These are phyloP conservation scores for Phytophthora pisi DNA, from an alignment of 352 stramenopile species.

Conservation along the genomic window DNA sequence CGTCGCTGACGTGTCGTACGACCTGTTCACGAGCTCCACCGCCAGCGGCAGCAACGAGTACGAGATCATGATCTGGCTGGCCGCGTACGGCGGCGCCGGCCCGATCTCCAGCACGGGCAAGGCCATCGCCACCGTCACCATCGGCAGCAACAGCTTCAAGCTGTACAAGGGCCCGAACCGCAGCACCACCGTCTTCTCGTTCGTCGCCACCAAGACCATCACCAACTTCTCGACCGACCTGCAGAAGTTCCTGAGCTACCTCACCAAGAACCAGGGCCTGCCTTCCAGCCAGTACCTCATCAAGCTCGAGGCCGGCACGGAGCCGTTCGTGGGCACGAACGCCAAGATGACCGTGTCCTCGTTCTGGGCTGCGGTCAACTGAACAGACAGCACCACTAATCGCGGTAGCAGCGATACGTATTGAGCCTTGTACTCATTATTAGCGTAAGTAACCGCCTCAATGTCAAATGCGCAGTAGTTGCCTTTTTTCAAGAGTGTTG, in stretches of 20 bases:
- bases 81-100: slow-evolving; percentile 28
- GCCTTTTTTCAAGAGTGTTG: background rate
- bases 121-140: slow-evolving; percentile 26
- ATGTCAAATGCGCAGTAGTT: slow-evolving; percentile 12
- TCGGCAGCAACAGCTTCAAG: slow-evolving; percentile 30
- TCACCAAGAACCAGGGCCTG: slow-evolving; percentile 30
- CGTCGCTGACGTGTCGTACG: slow-evolving; percentile 40
- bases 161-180: slow-evolving; percentile 41
- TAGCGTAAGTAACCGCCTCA: background rate
- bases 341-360: slow-evolving; percentile 31
- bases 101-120: slow-evolving; percentile 40
- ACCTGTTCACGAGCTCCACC: slow-evolving; percentile 39
- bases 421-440: background rate
- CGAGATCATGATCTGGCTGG: slow-evolving; percentile 49
- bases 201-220: slow-evolving; percentile 31
- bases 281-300: slow-evolving; percentile 35
- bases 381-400: background rate
- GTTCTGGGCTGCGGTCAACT: slow-evolving; percentile 28
- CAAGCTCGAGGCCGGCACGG: slow-evolving; percentile 35
- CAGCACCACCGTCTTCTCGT: slow-evolving; percentile 39
- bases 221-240: slow-evolving; percentile 31
- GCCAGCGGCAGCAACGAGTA: slow-evolving; percentile 34
- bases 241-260: slow-evolving; percentile 33
- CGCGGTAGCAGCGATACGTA: slow-evolving; percentile 11
- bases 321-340: slow-evolving; percentile 33